These are phyloP conservation scores for Berberis vulgaris DNA, from an alignment of 164 flowering plant species.

Conservation along the genomic window DNA sequence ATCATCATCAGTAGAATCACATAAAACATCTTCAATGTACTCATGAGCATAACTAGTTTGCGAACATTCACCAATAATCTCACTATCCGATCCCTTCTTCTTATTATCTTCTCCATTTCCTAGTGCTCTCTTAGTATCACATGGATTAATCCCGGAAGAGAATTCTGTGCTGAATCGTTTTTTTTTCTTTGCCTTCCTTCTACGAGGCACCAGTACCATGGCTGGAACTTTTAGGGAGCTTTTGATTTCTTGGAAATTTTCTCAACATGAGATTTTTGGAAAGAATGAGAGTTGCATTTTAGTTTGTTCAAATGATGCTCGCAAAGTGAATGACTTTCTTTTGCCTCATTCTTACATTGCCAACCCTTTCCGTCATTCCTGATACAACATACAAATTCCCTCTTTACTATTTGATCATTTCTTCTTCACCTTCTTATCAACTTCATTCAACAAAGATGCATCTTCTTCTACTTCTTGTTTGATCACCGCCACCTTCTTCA, in stretches of 20 bases:
- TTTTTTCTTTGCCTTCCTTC: background rate
- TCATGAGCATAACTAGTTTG: background rate
- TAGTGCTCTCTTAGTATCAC: too few species aligned
- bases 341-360: constrained; percentile 27
- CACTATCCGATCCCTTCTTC: background rate
- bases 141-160: constrained; percentile 39
- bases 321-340: constrained; percentile 24
- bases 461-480: background rate
- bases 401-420: background rate
- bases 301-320: constrained; percentile 24
- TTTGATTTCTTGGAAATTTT: constrained; percentile 11
- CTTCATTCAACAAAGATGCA: background rate
- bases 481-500: background rate
- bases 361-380: constrained; percentile 37
- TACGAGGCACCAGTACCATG: background rate
- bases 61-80: background rate
- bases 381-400: constrained; percentile 8
- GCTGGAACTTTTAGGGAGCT: background rate
- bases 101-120: background rate
- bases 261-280: background rate
- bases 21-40: background rate
- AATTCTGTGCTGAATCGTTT: constrained; percentile 23
- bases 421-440: background rate
- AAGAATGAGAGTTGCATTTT: constrained; percentile 11
- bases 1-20: background rate